These are phyloP conservation scores for Populus hybrid DNA, from an alignment of 441 rosid species.

Conservation along the genomic window DNA sequence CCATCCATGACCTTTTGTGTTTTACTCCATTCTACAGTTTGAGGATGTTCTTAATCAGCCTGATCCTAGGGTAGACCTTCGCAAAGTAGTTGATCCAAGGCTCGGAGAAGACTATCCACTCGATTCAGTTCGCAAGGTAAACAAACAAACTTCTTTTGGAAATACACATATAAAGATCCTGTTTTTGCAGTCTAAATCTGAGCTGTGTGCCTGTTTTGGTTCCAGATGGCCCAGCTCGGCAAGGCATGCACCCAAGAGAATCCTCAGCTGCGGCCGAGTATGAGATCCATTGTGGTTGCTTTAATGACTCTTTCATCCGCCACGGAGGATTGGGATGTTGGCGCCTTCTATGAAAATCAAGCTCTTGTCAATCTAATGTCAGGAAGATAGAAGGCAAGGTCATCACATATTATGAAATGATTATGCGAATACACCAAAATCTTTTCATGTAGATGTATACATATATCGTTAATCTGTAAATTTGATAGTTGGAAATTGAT, in stretches of 20 bases:
- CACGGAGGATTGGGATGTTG: constrained; percentile 83
- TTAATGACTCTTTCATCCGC: constrained; percentile 76
- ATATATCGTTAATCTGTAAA: neutral
- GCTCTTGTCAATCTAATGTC: constrained; percentile 76
- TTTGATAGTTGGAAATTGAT: neutral
- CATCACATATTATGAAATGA: too few relatives aligned
- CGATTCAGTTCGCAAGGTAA: constrained; percentile 74
- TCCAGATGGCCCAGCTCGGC: constrained; percentile 86
- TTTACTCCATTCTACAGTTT: constrained; percentile 43
- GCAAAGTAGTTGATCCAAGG: constrained; percentile 63
- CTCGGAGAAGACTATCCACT: constrained; percentile 68
- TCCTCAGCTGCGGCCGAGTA: constrained; percentile 72
- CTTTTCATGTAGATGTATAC: neutral
- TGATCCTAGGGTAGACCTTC: constrained; percentile 55
- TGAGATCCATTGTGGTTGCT: constrained; percentile 89
- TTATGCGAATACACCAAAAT: too few relatives aligned
- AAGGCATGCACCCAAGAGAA: constrained; percentile 81
- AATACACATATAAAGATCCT: neutral
- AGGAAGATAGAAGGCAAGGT: constrained; percentile 43
- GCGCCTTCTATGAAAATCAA: constrained; percentile 64
- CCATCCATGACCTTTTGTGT: neutral
- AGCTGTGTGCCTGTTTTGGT: neutral
- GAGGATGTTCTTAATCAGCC: constrained; percentile 62
- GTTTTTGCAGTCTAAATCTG: neutral
- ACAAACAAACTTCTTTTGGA: neutral